Base-by-base conservation (phyloP, 2,329 filamentous ascomycete species). In the Colletotrichum spinosum region DNA sequence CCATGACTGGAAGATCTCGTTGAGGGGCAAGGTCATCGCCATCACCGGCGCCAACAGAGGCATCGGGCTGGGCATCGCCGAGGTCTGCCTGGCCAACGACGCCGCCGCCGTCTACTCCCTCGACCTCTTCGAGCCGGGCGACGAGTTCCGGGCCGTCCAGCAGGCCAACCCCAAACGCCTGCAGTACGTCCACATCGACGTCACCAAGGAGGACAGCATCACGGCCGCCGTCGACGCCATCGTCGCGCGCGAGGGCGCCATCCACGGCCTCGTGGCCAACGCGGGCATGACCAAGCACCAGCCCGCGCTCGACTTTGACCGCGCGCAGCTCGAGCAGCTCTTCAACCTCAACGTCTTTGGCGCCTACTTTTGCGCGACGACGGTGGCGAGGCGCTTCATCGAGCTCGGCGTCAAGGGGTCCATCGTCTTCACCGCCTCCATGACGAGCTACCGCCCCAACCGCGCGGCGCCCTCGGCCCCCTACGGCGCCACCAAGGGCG, bases 381-480 rank as follows among this genome's bases (percentile, higher is more conserved):
- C 78, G 15, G 81, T 78, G 3, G 81, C 81, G 12, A 77, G 78
- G 59, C 77, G 77, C 45, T 78, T 80, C 67, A 77, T 79, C 60
- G 70, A 75, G 68, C 73, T 76, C 15, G 69, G 70, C 9, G 71
- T 70, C 59, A 75, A 74, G 70, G 78, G 77, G 6, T 73, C 71
- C 59, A 75, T 80, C 58, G 80, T 84, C 56, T 81, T 83, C 70
- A 84, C 81, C 4, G 77, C 81, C 2, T 78, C 75, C 62, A 84
- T 84, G 80, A 80, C 82, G 3, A 79, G 76, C 4, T 82, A 84
- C 70, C 76, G 81, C 1, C 81, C 81, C 2, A 83, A 84, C 70
- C 75, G 81, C 25, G 72, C 82, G n/a, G 83, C 80, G 7, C 84
- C 83, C 3, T 85, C 82, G 6, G 83, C 84, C 0, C 79, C 81